These are phyloP conservation scores for Coemansia sp. DNA, from an alignment of 192 early-diverging fungal species.

Conservation along the genomic window DNA sequence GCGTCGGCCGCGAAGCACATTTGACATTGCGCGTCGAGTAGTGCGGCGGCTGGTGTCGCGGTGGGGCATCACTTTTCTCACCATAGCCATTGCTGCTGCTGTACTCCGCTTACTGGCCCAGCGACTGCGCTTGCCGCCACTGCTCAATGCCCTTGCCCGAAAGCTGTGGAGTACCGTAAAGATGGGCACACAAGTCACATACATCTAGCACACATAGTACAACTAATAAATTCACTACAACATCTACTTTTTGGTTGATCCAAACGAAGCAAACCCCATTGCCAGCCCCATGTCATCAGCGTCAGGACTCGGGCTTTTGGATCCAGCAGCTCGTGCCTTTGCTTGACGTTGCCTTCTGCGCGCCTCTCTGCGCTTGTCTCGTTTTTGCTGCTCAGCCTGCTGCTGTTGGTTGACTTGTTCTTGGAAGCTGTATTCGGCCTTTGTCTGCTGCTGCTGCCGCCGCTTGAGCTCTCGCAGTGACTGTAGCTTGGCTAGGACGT, in stretches of 20 bases:
- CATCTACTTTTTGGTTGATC: slow-evolving; percentile 27
- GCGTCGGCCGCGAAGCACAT: slow-evolving; percentile 32
- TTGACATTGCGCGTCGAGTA: slow-evolving; percentile 32
- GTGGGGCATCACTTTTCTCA: slow-evolving; percentile 52
- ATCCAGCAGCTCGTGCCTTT: slow-evolving; percentile 34
- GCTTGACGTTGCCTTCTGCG: slow-evolving; percentile 59
- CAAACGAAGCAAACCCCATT: slow-evolving; percentile 67
- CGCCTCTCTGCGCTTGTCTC: slow-evolving; percentile 36
- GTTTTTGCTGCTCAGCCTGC: slow-evolving; percentile 63
- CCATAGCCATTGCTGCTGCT: slow-evolving; percentile 35
- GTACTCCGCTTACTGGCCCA: slow-evolving; percentile 41
- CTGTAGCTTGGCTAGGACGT: slow-evolving; percentile 73
- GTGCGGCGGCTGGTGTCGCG: slow-evolving; percentile 47
- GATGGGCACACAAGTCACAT: slow-evolving; percentile 53
- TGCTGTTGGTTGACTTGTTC: slow-evolving; percentile 64
- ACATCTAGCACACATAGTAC: slow-evolving; percentile 23
- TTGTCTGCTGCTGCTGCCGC: slow-evolving; percentile 34
- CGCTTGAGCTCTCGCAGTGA: slow-evolving; percentile 68
- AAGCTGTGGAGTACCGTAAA: slow-evolving; percentile 47
- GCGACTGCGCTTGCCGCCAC: slow-evolving; percentile 40
- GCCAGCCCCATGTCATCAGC: slow-evolving; percentile 69
- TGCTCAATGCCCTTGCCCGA: slow-evolving; percentile 26
- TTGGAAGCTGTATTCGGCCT: slow-evolving; percentile 56
- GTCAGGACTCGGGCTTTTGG: slow-evolving; percentile 19
- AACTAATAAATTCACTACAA: neutral